These are phyloP conservation scores for Sporothrix inflata DNA, from an alignment of 2,329 filamentous ascomycete genomes.

Conservation along the genomic window DNA sequence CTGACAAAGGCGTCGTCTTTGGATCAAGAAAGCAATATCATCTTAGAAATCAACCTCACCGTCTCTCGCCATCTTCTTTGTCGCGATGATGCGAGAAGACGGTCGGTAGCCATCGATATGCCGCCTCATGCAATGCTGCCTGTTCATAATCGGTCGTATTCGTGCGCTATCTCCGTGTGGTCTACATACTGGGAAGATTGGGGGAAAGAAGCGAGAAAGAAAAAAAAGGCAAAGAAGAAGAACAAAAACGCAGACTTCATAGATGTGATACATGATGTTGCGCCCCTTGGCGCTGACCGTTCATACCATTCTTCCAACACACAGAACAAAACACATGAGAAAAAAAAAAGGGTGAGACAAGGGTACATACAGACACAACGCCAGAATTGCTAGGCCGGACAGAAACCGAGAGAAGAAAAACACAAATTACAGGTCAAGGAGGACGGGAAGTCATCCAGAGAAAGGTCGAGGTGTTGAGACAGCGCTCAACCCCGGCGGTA, in stretches of 20 bases:
- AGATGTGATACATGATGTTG: conserved; percentile 14
- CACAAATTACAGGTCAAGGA: background rate
- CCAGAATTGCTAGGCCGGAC: conserved; percentile 8
- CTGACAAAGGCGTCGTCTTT: no score
- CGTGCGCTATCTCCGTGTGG: background rate
- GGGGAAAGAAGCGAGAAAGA: background rate
- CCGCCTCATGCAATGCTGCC: background rate
- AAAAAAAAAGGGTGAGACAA: background rate
- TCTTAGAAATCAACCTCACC: background rate
- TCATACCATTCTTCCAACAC: background rate
- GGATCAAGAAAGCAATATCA: background rate
- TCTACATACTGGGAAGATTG: conserved; percentile 21
- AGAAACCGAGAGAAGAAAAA: background rate
- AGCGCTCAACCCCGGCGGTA: conserved; percentile 20
- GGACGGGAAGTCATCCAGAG: no score
- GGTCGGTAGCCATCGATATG: no score
- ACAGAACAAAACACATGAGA: background rate
- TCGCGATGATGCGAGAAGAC: background rate
- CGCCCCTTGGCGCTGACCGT: conserved; percentile 2
- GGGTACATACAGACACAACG: background rate
- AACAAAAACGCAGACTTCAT: conserved; percentile 4
- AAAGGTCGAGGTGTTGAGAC: background rate
- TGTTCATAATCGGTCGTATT: conserved; percentile 18
- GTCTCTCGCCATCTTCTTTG: background rate
- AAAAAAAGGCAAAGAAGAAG: background rate